phyloP scores from a whole-genome alignment of 192 early-diverging fungal species.

The Entrophospora sp. region DNA sequence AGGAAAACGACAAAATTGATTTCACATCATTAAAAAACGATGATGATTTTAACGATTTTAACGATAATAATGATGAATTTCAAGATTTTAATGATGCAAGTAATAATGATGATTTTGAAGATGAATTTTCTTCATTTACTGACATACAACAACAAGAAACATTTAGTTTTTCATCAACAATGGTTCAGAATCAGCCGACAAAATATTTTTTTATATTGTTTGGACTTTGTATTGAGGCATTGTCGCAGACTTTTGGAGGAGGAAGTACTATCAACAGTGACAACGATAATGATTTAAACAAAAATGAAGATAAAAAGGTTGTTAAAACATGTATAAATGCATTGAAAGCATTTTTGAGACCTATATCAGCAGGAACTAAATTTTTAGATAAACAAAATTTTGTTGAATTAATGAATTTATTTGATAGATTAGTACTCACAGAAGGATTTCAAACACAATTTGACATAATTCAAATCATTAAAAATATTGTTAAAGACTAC shows the following conservation, averaged over 20 bases:
- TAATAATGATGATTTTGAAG: too few species aligned
- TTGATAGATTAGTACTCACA: slow-evolving; percentile 64
- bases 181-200: slow-evolving; percentile 21
- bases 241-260: slow-evolving; percentile 33
- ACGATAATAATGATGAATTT: background rate
- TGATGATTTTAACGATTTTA: slow-evolving; percentile 2
- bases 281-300: slow-evolving; percentile 27
- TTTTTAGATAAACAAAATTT: slow-evolving; percentile 46
- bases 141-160: background rate
- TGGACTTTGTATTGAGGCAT: slow-evolving; percentile 60
- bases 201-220: slow-evolving; percentile 56
- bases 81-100: too few species aligned
- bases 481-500: slow-evolving; percentile 38
- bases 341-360: slow-evolving; percentile 44
- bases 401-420: slow-evolving; percentile 59
- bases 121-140: background rate
- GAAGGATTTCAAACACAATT: slow-evolving; percentile 21
- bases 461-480: slow-evolving; percentile 26
- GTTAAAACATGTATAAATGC: slow-evolving; percentile 44
- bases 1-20: background rate
- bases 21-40: background rate
- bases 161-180: too few species aligned
- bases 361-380: slow-evolving; percentile 24
- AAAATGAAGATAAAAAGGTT: slow-evolving; percentile 26
- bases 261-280: slow-evolving; percentile 21